Evolutionary conservation across 441 rosid genomes (phyloP).

Genomic region (Dalechampia spathulata): DNA sequence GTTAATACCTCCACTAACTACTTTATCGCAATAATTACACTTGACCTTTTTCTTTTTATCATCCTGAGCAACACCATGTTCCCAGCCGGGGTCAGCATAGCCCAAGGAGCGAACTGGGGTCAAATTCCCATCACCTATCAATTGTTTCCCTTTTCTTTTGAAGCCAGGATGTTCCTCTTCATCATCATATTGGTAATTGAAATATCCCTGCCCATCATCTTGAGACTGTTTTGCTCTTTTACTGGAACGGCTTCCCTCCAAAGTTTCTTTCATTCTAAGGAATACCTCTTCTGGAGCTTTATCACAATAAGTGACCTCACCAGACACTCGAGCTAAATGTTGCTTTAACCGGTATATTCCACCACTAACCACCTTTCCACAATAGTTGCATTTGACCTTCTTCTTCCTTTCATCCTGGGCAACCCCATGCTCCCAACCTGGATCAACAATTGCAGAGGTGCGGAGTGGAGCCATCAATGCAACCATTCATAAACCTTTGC

Average conservation of each 20-base stretch:
- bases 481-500: slow-evolving; percentile 9
- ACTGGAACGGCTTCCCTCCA: slow-evolving; percentile 28
- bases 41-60: slow-evolving; percentile 86
- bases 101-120: slow-evolving; percentile 8
- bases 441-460: slow-evolving; percentile 45
- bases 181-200: slow-evolving; percentile 12
- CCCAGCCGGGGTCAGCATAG: slow-evolving; percentile 95
- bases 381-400: slow-evolving; percentile 85
- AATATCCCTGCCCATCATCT: slow-evolving; percentile 10
- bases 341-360: slow-evolving; percentile 93
- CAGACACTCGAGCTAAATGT: slow-evolving; percentile 91
- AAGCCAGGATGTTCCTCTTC: slow-evolving; percentile 12
- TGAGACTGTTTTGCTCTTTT: slow-evolving; percentile 11
- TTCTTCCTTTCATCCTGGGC: slow-evolving; percentile 92
- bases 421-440: slow-evolving; percentile 97
- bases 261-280: slow-evolving; percentile 79
- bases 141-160: slow-evolving; percentile 13
- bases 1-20: slow-evolving; percentile 88
- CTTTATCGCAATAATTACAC: slow-evolving; percentile 84
- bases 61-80: slow-evolving; percentile 87
- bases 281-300: slow-evolving; percentile 84
- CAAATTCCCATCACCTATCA: slow-evolving; percentile 5
- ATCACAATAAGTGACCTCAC: slow-evolving; percentile 87
- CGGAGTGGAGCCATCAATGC: slow-evolving; percentile 15
- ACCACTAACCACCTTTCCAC: slow-evolving; percentile 81